Base-by-base conservation (phyloP, 345 rosid species). In the Viola odorata region DNA sequence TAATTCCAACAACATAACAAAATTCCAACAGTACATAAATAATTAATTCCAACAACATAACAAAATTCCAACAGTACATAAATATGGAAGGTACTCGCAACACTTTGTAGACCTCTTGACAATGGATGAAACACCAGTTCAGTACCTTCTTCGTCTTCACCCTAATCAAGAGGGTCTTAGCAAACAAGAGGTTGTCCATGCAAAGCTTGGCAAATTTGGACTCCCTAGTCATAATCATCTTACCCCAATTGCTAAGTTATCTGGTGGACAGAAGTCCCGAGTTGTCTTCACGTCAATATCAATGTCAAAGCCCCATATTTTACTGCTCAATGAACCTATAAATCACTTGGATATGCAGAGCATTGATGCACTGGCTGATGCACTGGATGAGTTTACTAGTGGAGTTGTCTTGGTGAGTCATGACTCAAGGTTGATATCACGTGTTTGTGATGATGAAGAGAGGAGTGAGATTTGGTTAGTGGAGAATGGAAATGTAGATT, bases 311-410 rank as follows among this genome's bases (percentile, higher is more conserved):
- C 98, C 98, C 13, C 98, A 89, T 74, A 89, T 92, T 55, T 64
- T 92, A 55, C 80, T 92, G 41, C 69, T 92, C 40, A 97, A 90
- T 37, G 99, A 92, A 72, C 99, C 97, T 3, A 90, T 97, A 42
- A 92, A 92, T 68, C 99, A 92, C 70, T 69, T 92, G 51, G 97
- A 92, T 65, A 89, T 92, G 97, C 96, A 92, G 77, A 92, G 96
- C 62, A 92, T 92, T 38, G 97, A 89, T 67, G 96, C 97, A 1
- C 66, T 92, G 77, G 99, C 97, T 0, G 90, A 87, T 73, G 99
- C 96, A 0, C 78, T 92, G 3, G 96, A 92, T 14, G 96, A 92
- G 78, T 92, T 89, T 60, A 80, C 84, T 8, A 94, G 97, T 13
- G 96, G 98, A 59, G 89, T 92, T 39, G 96, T 92, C 14, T 71